Percentiles rank a stretch among this genome's conserved stretches.
Conservation (phyloP, 2,329 filamentous ascomycete species). For the Ceratocystis smalleyi region DNA sequence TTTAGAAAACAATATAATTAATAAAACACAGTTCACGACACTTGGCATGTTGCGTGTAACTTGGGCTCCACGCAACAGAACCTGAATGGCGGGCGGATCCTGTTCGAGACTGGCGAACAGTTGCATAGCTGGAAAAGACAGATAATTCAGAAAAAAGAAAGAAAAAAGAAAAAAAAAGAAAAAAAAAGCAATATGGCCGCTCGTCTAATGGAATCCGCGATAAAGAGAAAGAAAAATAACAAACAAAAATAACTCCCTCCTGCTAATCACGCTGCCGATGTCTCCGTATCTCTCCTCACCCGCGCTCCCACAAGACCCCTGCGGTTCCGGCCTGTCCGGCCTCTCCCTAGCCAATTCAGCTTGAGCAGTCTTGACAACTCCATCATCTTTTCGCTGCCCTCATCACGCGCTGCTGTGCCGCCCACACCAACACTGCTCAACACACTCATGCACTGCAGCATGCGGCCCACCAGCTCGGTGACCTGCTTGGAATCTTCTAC, state of each 20-base stretch:
- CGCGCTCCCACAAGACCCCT: slow-evolving; percentile 70
- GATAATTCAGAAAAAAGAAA: neutral
- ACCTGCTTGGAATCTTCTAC: slow-evolving; percentile 60
- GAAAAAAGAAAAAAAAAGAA: too few species aligned
- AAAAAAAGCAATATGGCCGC: too few species aligned
- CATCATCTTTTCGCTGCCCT: slow-evolving; percentile 62
- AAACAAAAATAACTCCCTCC: neutral
- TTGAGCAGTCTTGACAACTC: slow-evolving; percentile 77
- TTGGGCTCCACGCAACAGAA: too few species aligned
- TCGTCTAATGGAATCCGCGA: neutral
- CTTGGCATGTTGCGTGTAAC: too few species aligned
- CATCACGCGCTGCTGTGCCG: slow-evolving; percentile 42
- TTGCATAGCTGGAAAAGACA: neutral
- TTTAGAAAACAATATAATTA: too few species aligned
- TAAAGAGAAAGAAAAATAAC: neutral
- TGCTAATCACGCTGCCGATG: neutral
- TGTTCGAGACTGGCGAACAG: neutral
- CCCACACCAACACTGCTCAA: slow-evolving; percentile 51
- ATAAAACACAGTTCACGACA: too few species aligned
- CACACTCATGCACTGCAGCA: slow-evolving; percentile 93
- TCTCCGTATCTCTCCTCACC: slow-evolving; percentile 32
- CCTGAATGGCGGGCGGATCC: too few species aligned
- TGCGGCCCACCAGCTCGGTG: slow-evolving; percentile 83
- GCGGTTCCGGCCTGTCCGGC: slow-evolving; percentile 74
- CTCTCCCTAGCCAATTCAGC: slow-evolving; percentile 89